Evolutionary conservation across 805 yeast species (phyloP), one percentile per base, ranked within the genome.

Genomic region (Brettanomyces sp.): DNA sequence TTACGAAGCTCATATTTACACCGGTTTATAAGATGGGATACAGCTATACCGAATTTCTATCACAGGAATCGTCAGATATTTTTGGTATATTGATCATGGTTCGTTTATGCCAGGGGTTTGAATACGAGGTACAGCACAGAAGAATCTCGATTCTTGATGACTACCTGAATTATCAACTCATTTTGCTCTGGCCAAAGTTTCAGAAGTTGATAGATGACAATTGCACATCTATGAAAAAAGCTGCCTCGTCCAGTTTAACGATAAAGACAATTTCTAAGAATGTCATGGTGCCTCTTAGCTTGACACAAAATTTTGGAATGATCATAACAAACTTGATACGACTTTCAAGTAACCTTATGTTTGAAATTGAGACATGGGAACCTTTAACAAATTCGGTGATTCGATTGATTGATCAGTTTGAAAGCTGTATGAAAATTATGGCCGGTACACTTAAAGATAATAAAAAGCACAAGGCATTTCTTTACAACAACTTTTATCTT

Each of bases 131-230:
- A 23, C 90, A 85, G 57, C 82, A 77, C 50, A 72, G 85, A 48
- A 76, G 75, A 47, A 78, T 84, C 2, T 90, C 95, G 0, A 79
- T 79, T 4, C 66, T 80, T 60, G 87, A 82, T 50, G 85, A 79
- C 48, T 85, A 83, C 59, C 70, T 83, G 51, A 80, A 84, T 53
- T 68, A 77, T 13, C 79, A 84, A 50, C 63, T 81, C 49, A 75
- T 87, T 44, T 61, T 74, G 3, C 65, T 91, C 40, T 93, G 98
- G 98, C 96, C 97, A 0, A 79, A 76, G 48, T 85, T 90, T 56
- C 90, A 89, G 56, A 72, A 70, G 41, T 68, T 87, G 33, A 74
- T 90, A 38, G 96, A 89, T 59, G 65, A 76, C 33, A 86, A 91
- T 55, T 82, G 95, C 54, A 84, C 80, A 21, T 76, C 80, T 43